Base-by-base conservation (phyloP, 371 early-diverging fungal species). In the Saksenaea oblongispora region DNA sequence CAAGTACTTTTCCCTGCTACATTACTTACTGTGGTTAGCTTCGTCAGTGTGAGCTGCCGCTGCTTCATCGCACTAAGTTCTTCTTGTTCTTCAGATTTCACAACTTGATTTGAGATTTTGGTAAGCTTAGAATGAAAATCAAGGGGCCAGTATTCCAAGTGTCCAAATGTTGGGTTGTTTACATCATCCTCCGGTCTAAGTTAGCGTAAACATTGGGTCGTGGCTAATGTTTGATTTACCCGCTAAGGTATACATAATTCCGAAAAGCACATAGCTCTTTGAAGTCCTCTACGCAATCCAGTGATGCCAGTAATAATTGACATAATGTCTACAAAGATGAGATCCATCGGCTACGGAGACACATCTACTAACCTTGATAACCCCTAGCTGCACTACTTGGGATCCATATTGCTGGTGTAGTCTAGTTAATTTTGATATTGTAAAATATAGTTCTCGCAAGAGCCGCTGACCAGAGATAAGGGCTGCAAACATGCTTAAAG, bases 391-490 rank as follows among this genome's bases (percentile, higher is more conserved):
- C 26, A 39, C 17, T 31, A 14, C 8, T 15, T 61, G 13, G 17
- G n/a, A 10, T 27, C 44, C n/a, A 34, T 39, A 27, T 10, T 10
- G 5, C 4, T 42, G 17, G 34, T 35, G 14, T 3, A 59, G 1
- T 17, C 27, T 14, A 17, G 27, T 4, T 22, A 59, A 27, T 42
- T 39, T 59, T 59, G 17, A 59, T 8, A 59, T 59, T 26, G 31
- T 34, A 24, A 8, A 15, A n/a, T 55, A 59, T 15, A 27, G 51
- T 17, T 63, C 59, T 26, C 14, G 11, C 27, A 64, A 1, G 34
- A 75, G 24, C 18, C 69, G 36, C 34, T 69, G 58, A n/a, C 54
- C 15, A 9, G 17, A 34, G 17, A 72, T 60, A 11, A 71, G 55
- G 9, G n/a, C 5, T 10, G 59, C 44, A 59, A 71, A 64, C 18